Base-by-base conservation (phyloP, 1,139 yeast genomes). In the Sugiyamaella neomexicana region DNA sequence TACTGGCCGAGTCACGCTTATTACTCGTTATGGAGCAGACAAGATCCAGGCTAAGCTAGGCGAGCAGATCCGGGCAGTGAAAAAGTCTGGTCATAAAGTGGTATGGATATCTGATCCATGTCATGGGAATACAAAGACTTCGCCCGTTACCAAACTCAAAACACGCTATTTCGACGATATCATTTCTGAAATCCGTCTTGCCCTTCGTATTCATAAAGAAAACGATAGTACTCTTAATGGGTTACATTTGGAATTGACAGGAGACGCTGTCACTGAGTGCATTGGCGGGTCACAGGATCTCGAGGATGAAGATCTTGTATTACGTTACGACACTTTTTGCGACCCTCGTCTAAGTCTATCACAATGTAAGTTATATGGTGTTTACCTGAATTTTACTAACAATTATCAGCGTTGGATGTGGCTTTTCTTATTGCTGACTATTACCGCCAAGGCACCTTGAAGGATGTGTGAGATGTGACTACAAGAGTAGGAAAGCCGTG, bases 191-290 rank as follows among this genome's bases (percentile, higher is more conserved):
- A 66, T 75, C 46, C 60, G 68, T 17, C 65, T 63, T 41, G 75
- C 77, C 2, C 63, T 75, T 27, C 61, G 64, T 45, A 65, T 75
- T 32, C 78, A 75, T 62, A 62, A 60, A 51, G 70, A 63, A 16
- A 63, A 68, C 52, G 67, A 62, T 46, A 68, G 70, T 46, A 55
- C 57, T 50, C 68, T 75, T 50, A 72, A 74, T 50, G 78, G 79
- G 16, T 70, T 75, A 8, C 78, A 75, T 57, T 62, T 75, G 43
- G 78, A 75, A 57, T 66, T 75, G 50, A 75, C 78, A 5, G 78
- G 78, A 8, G 78, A 75, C 54, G 68, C 72, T 2, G 78, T 75
- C 36, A 75, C 78, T 2, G 78, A 75, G 60, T 75, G 78, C 55
- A 70, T 75, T 55, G 78, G 78, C 48, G 78, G 78, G 4, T 72